phyloP scores from a whole-genome alignment of 2,329 filamentous ascomycete species.

The Sordariomycetes sp. region DNA sequence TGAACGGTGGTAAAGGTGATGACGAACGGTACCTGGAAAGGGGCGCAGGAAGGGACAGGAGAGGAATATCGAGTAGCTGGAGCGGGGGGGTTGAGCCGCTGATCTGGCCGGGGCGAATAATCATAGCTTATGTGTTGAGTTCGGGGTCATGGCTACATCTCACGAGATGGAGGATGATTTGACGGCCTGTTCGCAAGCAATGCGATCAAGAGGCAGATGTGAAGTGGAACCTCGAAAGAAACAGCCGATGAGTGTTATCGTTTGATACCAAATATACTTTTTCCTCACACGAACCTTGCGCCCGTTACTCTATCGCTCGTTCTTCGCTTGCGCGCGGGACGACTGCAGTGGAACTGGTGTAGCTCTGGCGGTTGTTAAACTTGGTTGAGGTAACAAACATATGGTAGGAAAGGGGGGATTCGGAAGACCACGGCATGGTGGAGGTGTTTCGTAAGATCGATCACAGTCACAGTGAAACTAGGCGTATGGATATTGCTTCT shows the following conservation, averaged over 20 bases:
- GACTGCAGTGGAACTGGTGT: not conserved
- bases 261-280: not conserved
- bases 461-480: not conserved
- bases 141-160: not conserved
- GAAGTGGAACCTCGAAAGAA: not conserved
- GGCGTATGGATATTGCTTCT: not conserved
- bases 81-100: not conserved
- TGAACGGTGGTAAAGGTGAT: not conserved
- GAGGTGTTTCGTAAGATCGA: too few relatives aligned
- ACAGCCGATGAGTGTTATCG: not conserved
- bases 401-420: not conserved
- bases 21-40: not conserved
- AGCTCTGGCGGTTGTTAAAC: not conserved
- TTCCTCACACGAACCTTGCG: not conserved
- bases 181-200: not conserved
- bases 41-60: not conserved
- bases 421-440: not conserved
- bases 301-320: not conserved
- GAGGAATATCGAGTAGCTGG: not conserved
- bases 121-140: not conserved
- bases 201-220: not conserved
- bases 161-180: not conserved
- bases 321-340: not conserved
- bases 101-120: not conserved
- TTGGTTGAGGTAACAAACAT: not conserved